These are phyloP conservation scores for Mycosphaerella sp. DNA, from an alignment of 2,329 filamentous ascomycete genomes.

Conservation along the genomic window DNA sequence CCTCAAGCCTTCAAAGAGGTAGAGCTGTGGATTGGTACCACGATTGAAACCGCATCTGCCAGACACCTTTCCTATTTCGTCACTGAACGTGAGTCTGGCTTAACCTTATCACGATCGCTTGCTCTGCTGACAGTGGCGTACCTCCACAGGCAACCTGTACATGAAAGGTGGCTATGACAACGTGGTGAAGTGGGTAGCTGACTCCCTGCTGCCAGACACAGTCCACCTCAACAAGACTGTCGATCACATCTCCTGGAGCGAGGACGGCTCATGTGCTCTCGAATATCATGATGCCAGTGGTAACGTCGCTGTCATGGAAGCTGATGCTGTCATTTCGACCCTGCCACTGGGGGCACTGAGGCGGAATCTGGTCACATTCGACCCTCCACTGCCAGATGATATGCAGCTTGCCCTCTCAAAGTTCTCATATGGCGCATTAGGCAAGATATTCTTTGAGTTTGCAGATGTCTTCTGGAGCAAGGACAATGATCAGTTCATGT, in stretches of 20 bases:
- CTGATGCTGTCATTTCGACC: conserved; percentile 38
- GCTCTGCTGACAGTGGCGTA: neutral
- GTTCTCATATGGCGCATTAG: conserved; percentile 40
- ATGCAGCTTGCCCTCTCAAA: conserved; percentile 35
- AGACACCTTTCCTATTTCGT: conserved; percentile 41
- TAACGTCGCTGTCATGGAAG: conserved; percentile 27
- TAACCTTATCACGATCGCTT: neutral
- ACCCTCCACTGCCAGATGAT: conserved; percentile 34
- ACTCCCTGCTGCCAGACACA: conserved; percentile 34
- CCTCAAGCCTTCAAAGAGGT: conserved; percentile 41
- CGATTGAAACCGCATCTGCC: conserved; percentile 38
- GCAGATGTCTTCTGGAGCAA: conserved; percentile 42
- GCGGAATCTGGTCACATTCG: conserved; percentile 37
- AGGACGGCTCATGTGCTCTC: conserved; percentile 27
- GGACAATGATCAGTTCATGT: conserved; percentile 43
- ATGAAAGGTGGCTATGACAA: conserved; percentile 44
- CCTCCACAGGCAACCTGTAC: conserved; percentile 33
- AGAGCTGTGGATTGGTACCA: conserved; percentile 41
- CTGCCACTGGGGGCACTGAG: conserved; percentile 38
- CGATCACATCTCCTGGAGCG: conserved; percentile 37
- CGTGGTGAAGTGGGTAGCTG: conserved; percentile 39
- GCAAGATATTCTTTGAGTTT: conserved; percentile 42
- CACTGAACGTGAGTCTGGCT: conserved; percentile 32
- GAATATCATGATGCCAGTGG: conserved; percentile 25
- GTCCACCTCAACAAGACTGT: conserved; percentile 37